Base-by-base conservation (phyloP, 805 yeast genomes). In the Cyberlindnera sargentensis region DNA sequence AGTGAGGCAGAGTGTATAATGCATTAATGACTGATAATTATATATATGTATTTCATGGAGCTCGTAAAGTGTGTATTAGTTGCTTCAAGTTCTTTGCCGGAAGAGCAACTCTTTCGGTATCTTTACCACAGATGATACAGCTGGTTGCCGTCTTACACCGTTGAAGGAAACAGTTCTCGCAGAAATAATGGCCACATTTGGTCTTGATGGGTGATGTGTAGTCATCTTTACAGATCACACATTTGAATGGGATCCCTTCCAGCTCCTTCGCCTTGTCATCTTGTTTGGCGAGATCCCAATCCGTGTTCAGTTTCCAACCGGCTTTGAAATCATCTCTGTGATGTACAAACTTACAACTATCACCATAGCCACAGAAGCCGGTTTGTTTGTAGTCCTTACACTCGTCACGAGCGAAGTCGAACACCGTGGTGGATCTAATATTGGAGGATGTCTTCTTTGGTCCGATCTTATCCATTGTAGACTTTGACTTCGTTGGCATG, bases 311-410 rank as follows among this genome's bases (percentile, higher is more conserved):
- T 46, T 82, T 78, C 77, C 80, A 78, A 29, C 82, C 85, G 38
- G 80, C 80, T 43, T 72, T 75, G 64, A 81, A 84, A 56, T 87
- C 95, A 52, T 87, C 97, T 62, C 99, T 67, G 11, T 86, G 77
- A 60, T 93, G 99, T 31, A 91, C 61, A 61, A 93, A 93, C 65
- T 93, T 93, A 67, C 99, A 93, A 31, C 93, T 83, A 55, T 93
- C 99, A 7, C 99, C 99, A 60, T 83, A 93, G 5, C 97, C 97
- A 71, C 99, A 93, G 58, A 80, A 90, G 0, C 99, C 99, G 0
- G 95, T 90, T 52, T 83, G 84, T 46, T 79, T 75, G 62, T 75
- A 93, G 62, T 93, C 98, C 57, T 91, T 93, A 60, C 99, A 93
- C 2, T 93, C 82, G 57, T 93, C 97, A 1, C 95, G 90, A 59